Percentiles rank a stretch among this genome's conserved stretches.
Evolutionary conservation across 257 asterid genomes (phyloP).

Genomic region (Misopates orontium): DNA sequence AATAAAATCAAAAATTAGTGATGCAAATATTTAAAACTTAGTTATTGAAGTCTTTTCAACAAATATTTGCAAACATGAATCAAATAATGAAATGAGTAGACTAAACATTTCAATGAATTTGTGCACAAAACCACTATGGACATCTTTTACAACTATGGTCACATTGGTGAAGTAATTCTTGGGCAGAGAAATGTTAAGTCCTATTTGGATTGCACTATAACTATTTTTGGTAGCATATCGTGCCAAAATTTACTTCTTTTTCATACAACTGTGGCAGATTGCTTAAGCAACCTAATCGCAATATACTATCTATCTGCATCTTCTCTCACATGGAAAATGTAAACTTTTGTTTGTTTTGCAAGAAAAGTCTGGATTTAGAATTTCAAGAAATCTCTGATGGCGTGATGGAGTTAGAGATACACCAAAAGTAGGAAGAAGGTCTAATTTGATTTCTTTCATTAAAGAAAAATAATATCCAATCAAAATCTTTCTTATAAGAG

Average conservation of each 20-base stretch:
- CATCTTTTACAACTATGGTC: no score
- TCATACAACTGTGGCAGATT: conserved; percentile 20
- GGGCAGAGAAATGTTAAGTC: no score
- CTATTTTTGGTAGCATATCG: conserved; percentile 3
- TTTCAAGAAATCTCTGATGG: conserved; percentile 21
- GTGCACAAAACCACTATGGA: no score
- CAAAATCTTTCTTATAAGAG: not conserved
- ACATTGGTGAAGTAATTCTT: no score
- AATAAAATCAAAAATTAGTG: no score
- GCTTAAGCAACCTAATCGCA: conserved; percentile 29
- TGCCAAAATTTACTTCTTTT: not conserved
- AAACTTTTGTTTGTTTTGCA: conserved; percentile 37
- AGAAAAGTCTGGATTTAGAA: conserved; percentile 34
- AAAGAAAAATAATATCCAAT: not conserved
- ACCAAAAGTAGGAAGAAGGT: conserved; percentile 1
- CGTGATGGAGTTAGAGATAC: no score
- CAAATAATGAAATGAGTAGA: no score
- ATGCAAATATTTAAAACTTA: no score
- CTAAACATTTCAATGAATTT: no score
- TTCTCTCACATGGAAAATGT: conserved; percentile 26
- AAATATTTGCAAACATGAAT: no score
- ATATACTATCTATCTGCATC: conserved; percentile 7
- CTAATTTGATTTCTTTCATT: conserved; percentile 26
- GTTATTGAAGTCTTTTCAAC: no score
- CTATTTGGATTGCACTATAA: conserved; percentile 1